These are phyloP conservation scores for Saururus chinensis DNA, from an alignment of 164 flowering plant species.

Conservation along the genomic window DNA sequence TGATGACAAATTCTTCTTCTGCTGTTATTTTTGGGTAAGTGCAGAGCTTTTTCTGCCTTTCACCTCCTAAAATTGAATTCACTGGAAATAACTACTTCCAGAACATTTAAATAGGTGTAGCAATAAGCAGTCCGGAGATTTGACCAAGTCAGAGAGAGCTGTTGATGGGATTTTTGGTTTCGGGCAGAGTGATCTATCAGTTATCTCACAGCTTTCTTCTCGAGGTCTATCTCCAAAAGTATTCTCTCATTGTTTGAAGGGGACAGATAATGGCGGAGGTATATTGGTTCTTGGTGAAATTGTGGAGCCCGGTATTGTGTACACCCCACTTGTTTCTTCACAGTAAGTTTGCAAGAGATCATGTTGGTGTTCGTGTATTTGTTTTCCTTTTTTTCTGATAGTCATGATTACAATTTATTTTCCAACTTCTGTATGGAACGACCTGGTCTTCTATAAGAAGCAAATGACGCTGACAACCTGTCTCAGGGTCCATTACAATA, in stretches of 20 bases:
- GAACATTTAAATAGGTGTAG: conserved; percentile 54
- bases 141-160: conserved; percentile 87
- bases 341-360: conserved; percentile 35
- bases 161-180: conserved; percentile 96
- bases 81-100: conserved; percentile 9
- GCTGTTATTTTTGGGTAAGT: conserved; percentile 71
- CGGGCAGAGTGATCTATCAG: conserved; percentile 73
- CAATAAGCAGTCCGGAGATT: conserved; percentile 58
- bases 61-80: not conserved
- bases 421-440: too few relatives aligned
- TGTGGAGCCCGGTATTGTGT: conserved; percentile 77
- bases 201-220: conserved; percentile 76
- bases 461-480: too few relatives aligned
- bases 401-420: not conserved
- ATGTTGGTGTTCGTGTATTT: not conserved
- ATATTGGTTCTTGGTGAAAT: conserved; percentile 88
- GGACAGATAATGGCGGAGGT: conserved; percentile 72
- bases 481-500: conserved; percentile 92
- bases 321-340: conserved; percentile 75
- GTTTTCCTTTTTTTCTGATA: not conserved
- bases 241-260: conserved; percentile 91
- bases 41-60: conserved; percentile 1
- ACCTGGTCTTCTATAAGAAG: too few relatives aligned
- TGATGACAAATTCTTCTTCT: conserved; percentile 51
- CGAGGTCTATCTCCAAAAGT: conserved; percentile 63